A percentile compares a stretch with the other conserved stretches of the same genome.
phyloP scores from a whole-genome alignment of 108 stramenopile species.

The Epipyxis sp. region DNA sequence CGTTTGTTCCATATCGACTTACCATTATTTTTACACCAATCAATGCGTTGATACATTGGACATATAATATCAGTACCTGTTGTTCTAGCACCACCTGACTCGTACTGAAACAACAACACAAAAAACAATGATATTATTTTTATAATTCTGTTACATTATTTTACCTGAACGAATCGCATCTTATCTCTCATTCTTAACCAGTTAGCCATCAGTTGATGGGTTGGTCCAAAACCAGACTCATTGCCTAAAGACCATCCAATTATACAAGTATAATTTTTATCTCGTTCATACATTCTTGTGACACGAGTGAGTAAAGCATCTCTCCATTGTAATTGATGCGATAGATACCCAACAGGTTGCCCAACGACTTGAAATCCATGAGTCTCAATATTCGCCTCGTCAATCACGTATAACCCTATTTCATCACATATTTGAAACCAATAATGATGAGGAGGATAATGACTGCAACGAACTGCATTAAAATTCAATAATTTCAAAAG shows the following conservation, averaged over 20 bases:
- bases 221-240: slow-evolving; percentile 77
- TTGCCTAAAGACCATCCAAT: slow-evolving; percentile 87
- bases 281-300: slow-evolving; percentile 68
- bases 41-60: slow-evolving; percentile 85
- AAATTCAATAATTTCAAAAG: slow-evolving; percentile 72
- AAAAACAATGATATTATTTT: neutral
- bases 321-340: slow-evolving; percentile 60
- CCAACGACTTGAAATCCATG: slow-evolving; percentile 66
- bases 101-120: slow-evolving; percentile 55
- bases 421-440: slow-evolving; percentile 86
- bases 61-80: slow-evolving; percentile 80
- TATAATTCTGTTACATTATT: neutral
- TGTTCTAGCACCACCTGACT: slow-evolving; percentile 27
- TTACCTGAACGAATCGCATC: slow-evolving; percentile 4
- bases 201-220: slow-evolving; percentile 56
- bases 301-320: slow-evolving; percentile 68
- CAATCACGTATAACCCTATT: slow-evolving; percentile 83
- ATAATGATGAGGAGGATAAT: slow-evolving; percentile 83
- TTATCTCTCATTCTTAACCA: slow-evolving; percentile 62
- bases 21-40: slow-evolving; percentile 53
- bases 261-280: slow-evolving; percentile 83
- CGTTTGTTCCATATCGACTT: slow-evolving; percentile 60
- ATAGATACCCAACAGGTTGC: slow-evolving; percentile 34
- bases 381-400: slow-evolving; percentile 95
- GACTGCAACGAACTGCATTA: slow-evolving; percentile 86